A percentile compares a stretch with the other conserved stretches of the same genome.
These are phyloP conservation scores for Monascus ruber DNA, from an alignment of 2,329 filamentous ascomycete species.

Conservation along the genomic window DNA sequence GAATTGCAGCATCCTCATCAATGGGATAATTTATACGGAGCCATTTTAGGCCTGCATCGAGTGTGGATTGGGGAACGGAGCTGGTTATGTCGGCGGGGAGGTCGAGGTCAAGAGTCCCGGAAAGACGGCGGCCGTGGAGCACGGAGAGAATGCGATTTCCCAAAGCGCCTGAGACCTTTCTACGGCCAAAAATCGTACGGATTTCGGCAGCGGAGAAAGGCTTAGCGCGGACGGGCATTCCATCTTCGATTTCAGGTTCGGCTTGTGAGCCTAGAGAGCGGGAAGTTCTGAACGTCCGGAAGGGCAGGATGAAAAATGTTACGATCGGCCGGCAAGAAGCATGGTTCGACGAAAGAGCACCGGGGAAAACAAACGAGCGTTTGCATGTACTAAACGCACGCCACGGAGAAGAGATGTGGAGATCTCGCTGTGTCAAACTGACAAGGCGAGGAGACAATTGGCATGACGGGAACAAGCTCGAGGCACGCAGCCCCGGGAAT, in stretches of 20 bases:
- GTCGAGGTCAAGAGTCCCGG: constrained; percentile 35
- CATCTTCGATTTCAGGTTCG: constrained; percentile 13
- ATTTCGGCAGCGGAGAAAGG: constrained; percentile 23
- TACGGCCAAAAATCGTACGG: constrained; percentile 23
- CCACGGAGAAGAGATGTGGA: constrained; percentile 13
- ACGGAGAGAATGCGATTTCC: constrained; percentile 29
- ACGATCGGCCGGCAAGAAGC: background rate
- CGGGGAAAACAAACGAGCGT: constrained; percentile 5
- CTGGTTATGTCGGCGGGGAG: constrained; percentile 28
- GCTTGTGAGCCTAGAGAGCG: constrained; percentile 6
- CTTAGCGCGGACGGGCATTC: constrained; percentile 15
- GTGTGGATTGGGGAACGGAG: constrained; percentile 19
- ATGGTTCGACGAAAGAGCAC: background rate
- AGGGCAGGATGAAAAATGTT: background rate
- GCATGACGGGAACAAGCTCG: constrained; percentile 11
- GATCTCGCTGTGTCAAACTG: constrained; percentile 5
- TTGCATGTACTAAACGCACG: constrained; percentile 7
- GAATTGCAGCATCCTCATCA: constrained; percentile 39
- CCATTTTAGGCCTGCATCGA: constrained; percentile 29
- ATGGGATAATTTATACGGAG: constrained; percentile 31
- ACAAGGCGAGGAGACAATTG: constrained; percentile 8
- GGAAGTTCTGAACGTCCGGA: constrained; percentile 11
- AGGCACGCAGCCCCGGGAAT: constrained; percentile 24
- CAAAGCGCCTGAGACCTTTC: constrained; percentile 15
- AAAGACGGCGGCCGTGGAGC: constrained; percentile 32